Evolutionary conservation across 2,329 filamentous ascomycete genomes (phyloP).

Genomic region (Raffaelea deltoideospora): DNA sequence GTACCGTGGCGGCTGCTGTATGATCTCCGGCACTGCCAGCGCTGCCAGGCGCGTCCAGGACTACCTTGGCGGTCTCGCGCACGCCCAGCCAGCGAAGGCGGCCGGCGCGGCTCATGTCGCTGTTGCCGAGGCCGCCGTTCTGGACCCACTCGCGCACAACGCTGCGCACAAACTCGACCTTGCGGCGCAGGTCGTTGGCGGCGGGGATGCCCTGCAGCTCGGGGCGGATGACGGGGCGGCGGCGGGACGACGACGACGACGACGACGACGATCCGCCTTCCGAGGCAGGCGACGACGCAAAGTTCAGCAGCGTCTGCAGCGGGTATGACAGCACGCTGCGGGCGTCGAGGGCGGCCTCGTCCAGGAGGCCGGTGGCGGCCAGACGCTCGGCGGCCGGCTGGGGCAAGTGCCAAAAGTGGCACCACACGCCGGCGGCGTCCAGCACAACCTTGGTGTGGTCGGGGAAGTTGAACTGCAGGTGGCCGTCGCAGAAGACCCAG

Average conservation of each 20-base stretch:
- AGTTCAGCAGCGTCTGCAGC: slow-evolving; percentile 59
- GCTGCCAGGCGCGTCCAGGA: slow-evolving; percentile 17
- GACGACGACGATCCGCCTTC: slow-evolving; percentile 1
- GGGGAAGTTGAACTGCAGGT: slow-evolving; percentile 73
- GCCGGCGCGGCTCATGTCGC: slow-evolving; percentile 37
- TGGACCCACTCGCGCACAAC: slow-evolving; percentile 57
- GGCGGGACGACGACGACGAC: slow-evolving; percentile 30
- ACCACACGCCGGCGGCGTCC: slow-evolving; percentile 57
- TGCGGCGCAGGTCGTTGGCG: slow-evolving; percentile 58
- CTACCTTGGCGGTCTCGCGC: slow-evolving; percentile 35
- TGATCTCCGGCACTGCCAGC: neutral
- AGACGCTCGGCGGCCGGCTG: slow-evolving; percentile 55
- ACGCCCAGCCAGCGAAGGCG: slow-evolving; percentile 44
- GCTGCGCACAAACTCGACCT: slow-evolving; percentile 56
- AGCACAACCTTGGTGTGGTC: slow-evolving; percentile 78
- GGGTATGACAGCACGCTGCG: slow-evolving; percentile 58
- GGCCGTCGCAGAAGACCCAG: slow-evolving; percentile 69
- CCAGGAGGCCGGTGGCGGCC: slow-evolving; percentile 48
- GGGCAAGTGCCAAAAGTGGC: slow-evolving; percentile 64
- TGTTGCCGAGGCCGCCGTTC: slow-evolving; percentile 56
- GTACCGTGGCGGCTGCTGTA: neutral
- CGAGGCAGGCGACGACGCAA: slow-evolving; percentile 24
- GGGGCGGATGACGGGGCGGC: slow-evolving; percentile 44
- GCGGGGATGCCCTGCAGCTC: slow-evolving; percentile 49
- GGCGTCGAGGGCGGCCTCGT: slow-evolving; percentile 53